These are phyloP conservation scores for Russula ochroleuca DNA, from an alignment of 768 basidiomycete genomes.

Conservation along the genomic window DNA sequence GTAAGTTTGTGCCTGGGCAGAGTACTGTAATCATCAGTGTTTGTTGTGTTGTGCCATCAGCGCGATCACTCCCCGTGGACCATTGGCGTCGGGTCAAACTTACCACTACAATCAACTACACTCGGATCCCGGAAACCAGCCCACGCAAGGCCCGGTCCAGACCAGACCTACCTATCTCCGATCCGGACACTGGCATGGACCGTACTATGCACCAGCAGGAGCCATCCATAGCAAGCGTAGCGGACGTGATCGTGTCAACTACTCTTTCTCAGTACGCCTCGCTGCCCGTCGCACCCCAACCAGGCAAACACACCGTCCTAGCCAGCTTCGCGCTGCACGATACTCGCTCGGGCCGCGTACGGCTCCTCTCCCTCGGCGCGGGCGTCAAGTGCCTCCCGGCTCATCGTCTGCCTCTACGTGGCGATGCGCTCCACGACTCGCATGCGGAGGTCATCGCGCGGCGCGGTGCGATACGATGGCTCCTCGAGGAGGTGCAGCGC, in stretches of 20 bases:
- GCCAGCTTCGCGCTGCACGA: conserved; percentile 53
- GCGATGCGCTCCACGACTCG: conserved; percentile 81
- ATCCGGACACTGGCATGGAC: background rate
- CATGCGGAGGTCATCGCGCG: conserved; percentile 93
- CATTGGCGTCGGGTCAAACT: background rate
- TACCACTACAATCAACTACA: background rate
- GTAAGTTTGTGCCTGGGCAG: too few relatives aligned
- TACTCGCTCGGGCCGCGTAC: conserved; percentile 32
- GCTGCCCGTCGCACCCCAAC: conserved; percentile 48
- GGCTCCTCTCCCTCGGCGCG: conserved; percentile 68
- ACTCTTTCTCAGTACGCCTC: conserved; percentile 45
- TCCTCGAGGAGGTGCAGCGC: conserved; percentile 63
- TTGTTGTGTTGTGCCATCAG: background rate
- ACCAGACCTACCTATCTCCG: too few relatives aligned
- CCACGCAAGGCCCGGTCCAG: too few relatives aligned
- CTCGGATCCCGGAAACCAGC: too few relatives aligned
- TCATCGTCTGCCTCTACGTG: conserved; percentile 53
- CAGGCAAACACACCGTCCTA: conserved; percentile 58
- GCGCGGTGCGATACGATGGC: conserved; percentile 72
- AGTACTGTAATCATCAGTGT: too few relatives aligned
- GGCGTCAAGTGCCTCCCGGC: conserved; percentile 84
- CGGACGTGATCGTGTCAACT: conserved; percentile 34
- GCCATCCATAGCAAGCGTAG: conserved; percentile 26
- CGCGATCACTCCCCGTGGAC: background rate
- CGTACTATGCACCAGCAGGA: background rate